Conservation (phyloP, 2,329 filamentous ascomycete species). For the Fusarium vanettenii region DNA sequence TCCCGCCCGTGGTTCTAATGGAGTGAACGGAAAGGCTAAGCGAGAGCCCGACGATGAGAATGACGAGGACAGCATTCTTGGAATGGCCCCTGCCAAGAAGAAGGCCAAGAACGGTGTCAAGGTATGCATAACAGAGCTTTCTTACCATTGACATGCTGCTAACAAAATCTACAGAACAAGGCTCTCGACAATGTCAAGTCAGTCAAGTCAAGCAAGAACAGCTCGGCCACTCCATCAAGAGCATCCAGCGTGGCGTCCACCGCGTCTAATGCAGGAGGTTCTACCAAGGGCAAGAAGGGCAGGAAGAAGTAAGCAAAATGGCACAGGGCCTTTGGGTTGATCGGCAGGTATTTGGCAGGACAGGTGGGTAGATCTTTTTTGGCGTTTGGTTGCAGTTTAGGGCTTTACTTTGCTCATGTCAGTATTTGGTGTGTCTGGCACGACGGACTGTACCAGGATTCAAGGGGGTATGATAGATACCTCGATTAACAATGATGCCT, state of each 20-base stretch:
- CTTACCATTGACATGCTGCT: slow-evolving; percentile 10
- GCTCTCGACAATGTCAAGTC: slow-evolving; percentile 88
- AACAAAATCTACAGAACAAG: slow-evolving; percentile 77
- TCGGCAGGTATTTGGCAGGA: slow-evolving; percentile 12
- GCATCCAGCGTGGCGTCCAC: slow-evolving; percentile 90
- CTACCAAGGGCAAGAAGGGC: slow-evolving; percentile 62
- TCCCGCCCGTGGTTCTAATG: slow-evolving; percentile 65
- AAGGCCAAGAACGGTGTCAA: slow-evolving; percentile 91
- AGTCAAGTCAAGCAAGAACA: slow-evolving; percentile 83
- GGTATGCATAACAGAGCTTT: slow-evolving; percentile 60
- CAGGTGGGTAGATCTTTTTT: slow-evolving; percentile 31
- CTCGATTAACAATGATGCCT: slow-evolving; percentile 25
- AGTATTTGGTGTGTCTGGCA: slow-evolving; percentile 28
- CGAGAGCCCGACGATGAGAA: slow-evolving; percentile 84
- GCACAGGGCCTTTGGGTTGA: neutral
- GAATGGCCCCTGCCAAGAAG: slow-evolving; percentile 90
- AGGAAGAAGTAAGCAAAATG: slow-evolving; percentile 46
- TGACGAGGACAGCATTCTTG: slow-evolving; percentile 83
- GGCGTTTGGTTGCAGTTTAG: slow-evolving; percentile 43
- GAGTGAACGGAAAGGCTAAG: slow-evolving; percentile 76
- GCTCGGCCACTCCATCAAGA: slow-evolving; percentile 81
- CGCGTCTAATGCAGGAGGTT: slow-evolving; percentile 62
- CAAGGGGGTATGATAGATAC: slow-evolving; percentile 21
- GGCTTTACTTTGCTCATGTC: slow-evolving; percentile 26
- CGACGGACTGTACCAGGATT: slow-evolving; percentile 19